phyloP scores from a whole-genome alignment of 352 stramenopile species.

The Globisporangium viniferum region DNA sequence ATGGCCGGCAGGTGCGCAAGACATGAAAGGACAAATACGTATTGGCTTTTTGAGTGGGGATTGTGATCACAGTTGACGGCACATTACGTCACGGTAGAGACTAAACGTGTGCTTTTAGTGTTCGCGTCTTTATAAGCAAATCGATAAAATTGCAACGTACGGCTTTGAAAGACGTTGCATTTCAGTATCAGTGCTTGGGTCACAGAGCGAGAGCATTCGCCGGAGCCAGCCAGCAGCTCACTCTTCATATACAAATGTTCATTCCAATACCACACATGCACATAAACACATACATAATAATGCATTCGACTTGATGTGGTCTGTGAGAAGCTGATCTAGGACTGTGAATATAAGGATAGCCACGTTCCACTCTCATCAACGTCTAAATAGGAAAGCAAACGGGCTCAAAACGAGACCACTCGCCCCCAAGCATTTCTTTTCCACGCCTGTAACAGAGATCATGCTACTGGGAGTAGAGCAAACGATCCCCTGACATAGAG shows the following conservation, averaged over 20 bases:
- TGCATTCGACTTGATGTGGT: not conserved
- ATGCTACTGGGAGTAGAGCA: slow-evolving; percentile 59
- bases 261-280: slow-evolving; percentile 2
- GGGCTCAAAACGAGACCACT: slow-evolving; percentile 66
- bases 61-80: slow-evolving; percentile 84
- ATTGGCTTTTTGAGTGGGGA: not conserved
- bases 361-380: slow-evolving; percentile 79
- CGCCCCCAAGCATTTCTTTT: slow-evolving; percentile 71
- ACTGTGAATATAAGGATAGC: slow-evolving; percentile 22
- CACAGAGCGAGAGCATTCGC: not conserved
- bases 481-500: slow-evolving; percentile 82
- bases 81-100: slow-evolving; percentile 71
- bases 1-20: not conserved
- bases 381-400: slow-evolving; percentile 49
- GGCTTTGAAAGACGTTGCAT: slow-evolving; percentile 44
- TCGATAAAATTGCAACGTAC: slow-evolving; percentile 80
- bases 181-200: slow-evolving; percentile 72
- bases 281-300: slow-evolving; percentile 10
- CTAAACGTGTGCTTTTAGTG: slow-evolving; percentile 87
- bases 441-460: slow-evolving; percentile 82
- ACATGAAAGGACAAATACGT: not conserved
- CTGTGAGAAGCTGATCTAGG: slow-evolving; percentile 86
- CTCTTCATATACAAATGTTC: not conserved
- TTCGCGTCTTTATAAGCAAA: slow-evolving; percentile 78
- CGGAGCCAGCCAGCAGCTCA: not conserved